Evolutionary conservation across 768 basidiomycete species (phyloP).

Genomic region (Heimioporus sp.): DNA sequence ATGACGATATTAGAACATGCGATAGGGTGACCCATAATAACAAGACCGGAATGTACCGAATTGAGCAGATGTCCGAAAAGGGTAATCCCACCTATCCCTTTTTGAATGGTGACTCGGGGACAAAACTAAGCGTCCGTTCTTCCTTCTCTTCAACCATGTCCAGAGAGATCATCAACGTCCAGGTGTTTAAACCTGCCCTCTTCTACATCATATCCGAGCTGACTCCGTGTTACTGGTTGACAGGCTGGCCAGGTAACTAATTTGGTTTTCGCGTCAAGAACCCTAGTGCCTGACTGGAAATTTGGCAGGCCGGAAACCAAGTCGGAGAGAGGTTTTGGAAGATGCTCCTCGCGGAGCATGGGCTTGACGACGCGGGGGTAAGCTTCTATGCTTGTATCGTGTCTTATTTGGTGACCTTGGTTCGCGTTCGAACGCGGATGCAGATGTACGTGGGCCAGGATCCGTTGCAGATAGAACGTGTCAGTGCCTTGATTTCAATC

Average conservation of each 20-base stretch:
- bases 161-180: conserved; percentile 82
- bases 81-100: conserved; percentile 10
- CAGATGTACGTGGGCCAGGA: conserved; percentile 74
- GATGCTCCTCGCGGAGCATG: conserved; percentile 84
- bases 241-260: conserved; percentile 68
- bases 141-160: conserved; percentile 43
- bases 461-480: conserved; percentile 70
- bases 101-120: conserved; percentile 7
- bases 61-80: conserved; percentile 10
- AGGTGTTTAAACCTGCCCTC: conserved; percentile 41
- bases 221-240: conserved; percentile 3
- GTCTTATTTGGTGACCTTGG: conserved; percentile 12
- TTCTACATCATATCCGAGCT: conserved; percentile 1
- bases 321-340: conserved; percentile 89
- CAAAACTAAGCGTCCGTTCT: conserved; percentile 9
- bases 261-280: background rate
- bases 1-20: conserved; percentile 29
- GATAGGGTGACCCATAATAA: background rate
- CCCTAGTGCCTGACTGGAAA: conserved; percentile 20
- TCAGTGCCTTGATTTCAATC: conserved; percentile 33
- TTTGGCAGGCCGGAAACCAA: conserved; percentile 63
- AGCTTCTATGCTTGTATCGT: conserved; percentile 8
- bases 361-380: conserved; percentile 71
- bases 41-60: no score
- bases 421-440: conserved; percentile 9